Base-by-base conservation (phyloP, 345 rosid species). In the Adansonia digitata region DNA sequence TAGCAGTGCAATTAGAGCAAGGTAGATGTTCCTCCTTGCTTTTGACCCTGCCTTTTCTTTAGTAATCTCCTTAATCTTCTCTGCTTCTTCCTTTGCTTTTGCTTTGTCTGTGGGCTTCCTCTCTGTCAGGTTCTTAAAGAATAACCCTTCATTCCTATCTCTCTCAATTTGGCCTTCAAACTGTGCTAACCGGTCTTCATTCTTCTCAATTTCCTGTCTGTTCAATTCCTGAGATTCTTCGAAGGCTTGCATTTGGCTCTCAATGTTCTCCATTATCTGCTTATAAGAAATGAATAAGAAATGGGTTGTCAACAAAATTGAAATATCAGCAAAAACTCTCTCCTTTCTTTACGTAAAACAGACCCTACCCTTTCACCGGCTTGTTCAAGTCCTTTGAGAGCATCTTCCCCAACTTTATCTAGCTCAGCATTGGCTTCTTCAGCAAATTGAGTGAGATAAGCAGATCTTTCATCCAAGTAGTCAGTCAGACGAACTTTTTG, bases 401-500 rank as follows among this genome's bases (percentile, higher is more conserved):
- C 99, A 62, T 90, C 99, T 83, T 92, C 98, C 68, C 96, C 98
- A 76, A 94, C 81, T 73, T 93, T 87, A 70, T 91, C 96, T 39
- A 93, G 85, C 87, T 91, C 92, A 0, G 89, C 89, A 65, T 76
- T 83, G 74, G 97, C 94, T 82, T 95, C 94, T 84, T 95, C 97
- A 5, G 91, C 96, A 73, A 89, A 91, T 60, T 91, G 86, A 73
- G 93, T 88, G 70, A 95, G 86, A 82, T 89, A 87, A 63, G 81
- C 86, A n/a, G 99, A 84, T 71, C 84, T 78, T 75, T 93, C 93
- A 48, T 95, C 99, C 57, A 95, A 75, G 77, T 88, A 95, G 69
- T 88, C 96, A 0, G 96, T 87, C 74, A 91, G 90, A n/a, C 94
- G 92, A 75, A 93, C 94, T 73, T 95, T 93, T 7, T 91, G 86